Percentiles rank a stretch among this genome's conserved stretches.
Conservation (phyloP, 495 filamentous ascomycete species). For the Neurospora sp. region DNA sequence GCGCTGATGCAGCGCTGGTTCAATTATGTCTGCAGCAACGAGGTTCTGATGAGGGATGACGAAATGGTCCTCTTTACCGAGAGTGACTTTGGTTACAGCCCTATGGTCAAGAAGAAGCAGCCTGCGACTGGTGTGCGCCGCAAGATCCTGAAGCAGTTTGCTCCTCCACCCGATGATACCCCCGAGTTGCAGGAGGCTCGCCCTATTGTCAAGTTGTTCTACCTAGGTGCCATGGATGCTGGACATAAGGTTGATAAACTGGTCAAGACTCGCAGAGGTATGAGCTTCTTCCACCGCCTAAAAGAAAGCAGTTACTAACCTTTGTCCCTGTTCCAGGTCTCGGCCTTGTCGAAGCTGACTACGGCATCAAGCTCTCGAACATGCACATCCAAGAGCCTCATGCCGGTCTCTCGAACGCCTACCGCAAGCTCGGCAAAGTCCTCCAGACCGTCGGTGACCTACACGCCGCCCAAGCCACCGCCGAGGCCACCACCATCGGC, state of each 20-base stretch:
- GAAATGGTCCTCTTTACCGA: constrained; percentile 97
- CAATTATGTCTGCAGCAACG: constrained; percentile 82
- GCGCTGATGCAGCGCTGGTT: constrained; percentile 88
- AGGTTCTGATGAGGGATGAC: constrained; percentile 86
- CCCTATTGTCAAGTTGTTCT: constrained; percentile 90
- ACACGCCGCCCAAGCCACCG: constrained; percentile 94
- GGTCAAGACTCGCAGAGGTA: constrained; percentile 87
- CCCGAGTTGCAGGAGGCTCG: constrained; percentile 84
- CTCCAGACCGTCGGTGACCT: constrained; percentile 89
- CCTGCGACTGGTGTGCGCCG: constrained; percentile 91
- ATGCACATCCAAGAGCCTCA: constrained; percentile 88
- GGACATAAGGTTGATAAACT: constrained; percentile 91
- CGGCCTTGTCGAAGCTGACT: constrained; percentile 85
- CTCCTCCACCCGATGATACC: constrained; percentile 93
- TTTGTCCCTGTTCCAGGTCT: constrained; percentile 46
- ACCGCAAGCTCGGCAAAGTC: constrained; percentile 88
- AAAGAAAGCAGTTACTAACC: neutral
- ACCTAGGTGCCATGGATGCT: constrained; percentile 88
- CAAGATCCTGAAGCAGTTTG: constrained; percentile 96
- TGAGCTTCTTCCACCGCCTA: constrained; percentile 5
- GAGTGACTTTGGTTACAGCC: constrained; percentile 96
- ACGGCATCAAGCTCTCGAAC: constrained; percentile 75
- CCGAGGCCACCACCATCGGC: constrained; percentile 88
- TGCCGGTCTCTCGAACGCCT: constrained; percentile 74
- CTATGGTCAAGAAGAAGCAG: constrained; percentile 89